Base-by-base conservation (phyloP, 805 yeast species). In the Kodamaea restingae region DNA sequence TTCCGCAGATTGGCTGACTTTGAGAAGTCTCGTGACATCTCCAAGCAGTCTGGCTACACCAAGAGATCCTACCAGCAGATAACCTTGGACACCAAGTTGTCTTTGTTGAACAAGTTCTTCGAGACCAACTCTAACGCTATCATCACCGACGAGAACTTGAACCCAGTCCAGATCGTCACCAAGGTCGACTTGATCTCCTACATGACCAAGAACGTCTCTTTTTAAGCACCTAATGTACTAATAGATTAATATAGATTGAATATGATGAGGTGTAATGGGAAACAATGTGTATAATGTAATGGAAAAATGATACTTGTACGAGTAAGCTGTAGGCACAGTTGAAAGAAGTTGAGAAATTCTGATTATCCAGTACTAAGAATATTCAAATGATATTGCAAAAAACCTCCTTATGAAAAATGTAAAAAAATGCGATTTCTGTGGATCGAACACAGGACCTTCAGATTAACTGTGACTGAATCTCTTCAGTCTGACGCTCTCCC, bases 361-460 rank as follows among this genome's bases (percentile, higher is more conserved):
- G n/a, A n/a, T n/a, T n/a, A n/a, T n/a, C n/a, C n/a, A n/a, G n/a
- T n/a, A n/a, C n/a, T n/a, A n/a, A n/a, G n/a, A n/a, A 21, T 21
- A 21, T 21, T 21, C 9, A 21, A 21, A 21, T 9, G 7, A 21
- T 9, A 21, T 7, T 21, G n/a, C n/a, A n/a, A n/a, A n/a, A n/a
- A n/a, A n/a, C n/a, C n/a, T n/a, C n/a, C n/a, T n/a, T n/a, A n/a
- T n/a, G n/a, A n/a, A n/a, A n/a, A 4, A 27, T 4, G 5, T 5
- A 35, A 59, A 54, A 47, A 41, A 36, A 51, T 75, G 81, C 81
- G 78, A 73, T 61, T 73, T 75, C 76, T 79, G 86, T 78, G 87
- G 86, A 78, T 81, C 82, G 87, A 81, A 81, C 87, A 78, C 86
- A 79, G 82, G 85, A 80, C 88, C 88, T 81, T 75, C 85, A 80